These are phyloP conservation scores for Scutellaria baicalensis DNA, from an alignment of 257 asterid genomes.

Conservation along the genomic window DNA sequence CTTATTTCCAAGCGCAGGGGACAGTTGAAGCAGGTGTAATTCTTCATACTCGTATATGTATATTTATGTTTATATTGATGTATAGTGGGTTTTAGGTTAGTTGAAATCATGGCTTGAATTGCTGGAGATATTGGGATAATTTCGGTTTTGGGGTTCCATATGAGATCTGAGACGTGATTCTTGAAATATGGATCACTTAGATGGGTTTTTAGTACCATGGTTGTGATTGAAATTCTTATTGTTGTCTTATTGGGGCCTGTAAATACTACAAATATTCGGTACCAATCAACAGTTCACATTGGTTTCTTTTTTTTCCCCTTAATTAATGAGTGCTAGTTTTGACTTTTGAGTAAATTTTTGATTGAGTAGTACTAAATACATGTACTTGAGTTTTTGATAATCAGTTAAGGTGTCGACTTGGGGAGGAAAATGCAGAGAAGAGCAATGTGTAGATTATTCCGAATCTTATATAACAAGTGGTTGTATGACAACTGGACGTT, in stretches of 20 bases:
- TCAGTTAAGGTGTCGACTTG: background rate
- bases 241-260: background rate
- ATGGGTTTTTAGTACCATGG: background rate
- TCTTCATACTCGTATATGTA: background rate
- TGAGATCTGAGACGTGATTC: background rate
- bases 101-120: background rate
- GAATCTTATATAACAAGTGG: background rate
- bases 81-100: background rate
- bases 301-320: background rate
- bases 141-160: background rate
- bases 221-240: background rate
- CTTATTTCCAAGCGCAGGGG: constrained; percentile 93
- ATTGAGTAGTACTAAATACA: background rate
- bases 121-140: background rate
- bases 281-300: background rate
- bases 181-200: background rate
- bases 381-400: background rate
- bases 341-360: background rate
- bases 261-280: background rate
- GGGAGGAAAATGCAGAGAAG: background rate
- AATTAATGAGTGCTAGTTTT: background rate
- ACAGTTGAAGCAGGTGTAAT: constrained; percentile 79
- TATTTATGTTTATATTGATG: background rate
- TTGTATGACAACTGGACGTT: background rate
- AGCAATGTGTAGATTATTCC: background rate